Base-by-base conservation (phyloP, 345 rosid species). In the Mallotus nudiflorus region DNA sequence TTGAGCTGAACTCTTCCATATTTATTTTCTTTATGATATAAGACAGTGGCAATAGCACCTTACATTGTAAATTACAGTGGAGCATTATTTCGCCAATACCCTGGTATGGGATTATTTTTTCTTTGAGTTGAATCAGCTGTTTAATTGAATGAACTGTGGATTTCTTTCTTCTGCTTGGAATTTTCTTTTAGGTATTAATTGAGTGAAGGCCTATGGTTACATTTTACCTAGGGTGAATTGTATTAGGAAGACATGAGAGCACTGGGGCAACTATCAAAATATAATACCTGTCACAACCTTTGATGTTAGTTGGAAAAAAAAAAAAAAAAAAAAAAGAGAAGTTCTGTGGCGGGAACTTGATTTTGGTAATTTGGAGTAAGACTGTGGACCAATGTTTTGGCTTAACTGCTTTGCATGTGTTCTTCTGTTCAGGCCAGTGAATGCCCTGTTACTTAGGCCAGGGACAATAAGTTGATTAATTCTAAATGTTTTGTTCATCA, bases 31-130 rank as follows among this genome's bases (percentile, higher is more conserved):
- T 80, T 59, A 70, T 82, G 33, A 80, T 70, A 79, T 71, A 86
- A 91, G 96, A 91, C 97, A 81, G 93, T 91, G 70, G 91, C 95
- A 62, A 86, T 91, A 69, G 93, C 97, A 71, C 98, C 98, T 53
- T 94, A 71, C 74, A 72, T 90, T 22, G 73, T 94, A 59, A 94
- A 94, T 80, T 94, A 91, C 87, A 86, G 76, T 35, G 97, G 97
- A 83, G 97, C 97, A 24, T 82, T 94, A 35, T 91, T 94, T 84
- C 95, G 95, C 66, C 97, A 88, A 73, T 89, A 87, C 75, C 98
- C 96, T 67, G 98, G 96, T 94, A 81, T 28, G 80, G 20, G 62
- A 61, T 33, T 50, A 59, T 50, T 53, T 57, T 67, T 9, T 40
- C 15, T 42, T 62, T 25, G n/a, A 11, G 58, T 51, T 52, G 9